Percentiles rank a stretch among this genome's conserved stretches.
Conservation (phyloP, 768 basidiomycete species). For the Trametes maxima region DNA sequence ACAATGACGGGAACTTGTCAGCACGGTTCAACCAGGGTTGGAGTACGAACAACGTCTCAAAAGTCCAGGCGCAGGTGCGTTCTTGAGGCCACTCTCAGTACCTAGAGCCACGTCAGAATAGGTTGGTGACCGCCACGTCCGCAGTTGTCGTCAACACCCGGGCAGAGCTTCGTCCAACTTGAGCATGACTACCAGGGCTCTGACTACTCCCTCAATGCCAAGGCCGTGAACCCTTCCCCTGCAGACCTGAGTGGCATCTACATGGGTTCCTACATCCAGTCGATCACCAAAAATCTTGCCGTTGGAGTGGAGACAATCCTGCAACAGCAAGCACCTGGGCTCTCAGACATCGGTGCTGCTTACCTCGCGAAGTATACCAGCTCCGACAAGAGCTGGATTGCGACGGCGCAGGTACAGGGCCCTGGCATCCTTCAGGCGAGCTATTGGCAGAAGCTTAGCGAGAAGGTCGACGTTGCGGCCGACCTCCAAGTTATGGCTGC, state of each 20-base stretch:
- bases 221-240: conserved; percentile 90
- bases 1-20: conserved; percentile 90
- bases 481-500: conserved; percentile 84
- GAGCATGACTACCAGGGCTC: conserved; percentile 93
- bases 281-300: conserved; percentile 86
- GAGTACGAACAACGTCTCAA: conserved; percentile 75
- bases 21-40: conserved; percentile 90
- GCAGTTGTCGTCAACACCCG: conserved; percentile 73
- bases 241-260: conserved; percentile 89
- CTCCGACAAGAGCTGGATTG: conserved; percentile 81
- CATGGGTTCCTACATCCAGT: conserved; percentile 90
- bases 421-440: conserved; percentile 85
- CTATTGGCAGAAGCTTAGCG: conserved; percentile 95
- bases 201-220: conserved; percentile 85
- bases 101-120: background rate
- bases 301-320: conserved; percentile 84
- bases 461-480: conserved; percentile 96
- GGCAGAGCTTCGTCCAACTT: conserved; percentile 89
- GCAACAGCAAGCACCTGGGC: conserved; percentile 75
- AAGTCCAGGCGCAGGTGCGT: conserved; percentile 84
- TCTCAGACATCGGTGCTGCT: conserved; percentile 70
- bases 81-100: background rate
- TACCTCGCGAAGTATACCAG: conserved; percentile 83
- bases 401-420: conserved; percentile 87
- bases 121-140: conserved; percentile 24